Evolutionary conservation across 768 basidiomycete species (phyloP), one percentile per base, ranked within the genome.

Genomic region (Gloeophyllum trabeum): DNA sequence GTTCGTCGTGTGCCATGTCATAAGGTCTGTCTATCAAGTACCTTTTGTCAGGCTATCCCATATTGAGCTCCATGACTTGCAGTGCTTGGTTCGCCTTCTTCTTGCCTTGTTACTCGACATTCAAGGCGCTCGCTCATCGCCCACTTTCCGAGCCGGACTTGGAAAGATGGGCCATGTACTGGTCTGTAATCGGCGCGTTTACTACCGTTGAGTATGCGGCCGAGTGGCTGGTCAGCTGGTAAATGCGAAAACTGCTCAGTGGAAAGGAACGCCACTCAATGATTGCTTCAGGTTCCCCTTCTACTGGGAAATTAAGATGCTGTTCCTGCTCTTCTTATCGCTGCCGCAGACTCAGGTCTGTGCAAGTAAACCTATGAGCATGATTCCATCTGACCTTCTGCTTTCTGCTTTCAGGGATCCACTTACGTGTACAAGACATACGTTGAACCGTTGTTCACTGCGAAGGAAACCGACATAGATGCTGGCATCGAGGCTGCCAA

Each of bases 1-100:
- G n/a, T n/a, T n/a, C n/a, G n/a, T n/a, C n/a, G n/a, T n/a, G n/a
- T n/a, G n/a, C n/a, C n/a, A n/a, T n/a, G n/a, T n/a, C n/a, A n/a
- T n/a, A n/a, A n/a, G n/a, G n/a, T n/a, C n/a, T n/a, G n/a, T n/a
- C n/a, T n/a, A n/a, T n/a, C n/a, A n/a, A n/a, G n/a, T n/a, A n/a
- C n/a, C n/a, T n/a, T n/a, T n/a, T n/a, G n/a, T n/a, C n/a, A 32
- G 28, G 28, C 28, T 32, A 32, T 32, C 28, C 28, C 28, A 16
- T 32, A 32, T 10, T n/a, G n/a, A 32, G 16, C 28, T 10, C 28
- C 16, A 32, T 32, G 35, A 39, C 37, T 46, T 0, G 39, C 54
- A 81, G 80, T 54, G 79, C 79, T 39, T 84, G 79, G 79, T 81
- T 84, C 48, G 77, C 75, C 0, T 79, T 81, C 53, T 61, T 76